Evolutionary conservation across 768 basidiomycete species (phyloP).

Genomic region (Boletus vermiculosoides): DNA sequence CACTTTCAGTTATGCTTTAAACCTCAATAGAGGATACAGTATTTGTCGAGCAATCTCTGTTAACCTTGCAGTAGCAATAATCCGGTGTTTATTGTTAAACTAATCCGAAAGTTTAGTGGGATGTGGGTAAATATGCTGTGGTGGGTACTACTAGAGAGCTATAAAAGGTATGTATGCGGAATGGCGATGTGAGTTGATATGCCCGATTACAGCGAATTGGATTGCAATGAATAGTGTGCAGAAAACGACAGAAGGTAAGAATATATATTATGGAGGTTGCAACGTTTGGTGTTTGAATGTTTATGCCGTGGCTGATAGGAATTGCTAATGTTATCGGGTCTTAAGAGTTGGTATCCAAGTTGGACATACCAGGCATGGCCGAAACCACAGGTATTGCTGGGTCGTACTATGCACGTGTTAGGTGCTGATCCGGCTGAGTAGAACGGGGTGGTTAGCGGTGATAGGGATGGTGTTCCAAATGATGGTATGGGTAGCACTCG

Average conservation of each 20-base stretch:
- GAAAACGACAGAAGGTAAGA: constrained; percentile 1
- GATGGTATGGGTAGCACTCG: constrained; percentile 4
- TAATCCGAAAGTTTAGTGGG: constrained; percentile 3
- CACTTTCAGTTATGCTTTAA: background rate
- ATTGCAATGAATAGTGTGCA: constrained; percentile 8
- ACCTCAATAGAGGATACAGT: constrained; percentile 3
- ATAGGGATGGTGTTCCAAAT: constrained; percentile 24
- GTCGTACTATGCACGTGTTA: constrained; percentile 5
- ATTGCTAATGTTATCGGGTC: constrained; percentile 8
- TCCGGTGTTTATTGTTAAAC: constrained; percentile 16
- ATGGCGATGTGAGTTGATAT: constrained; percentile 6
- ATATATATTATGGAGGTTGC: constrained; percentile 23
- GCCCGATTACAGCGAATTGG: constrained; percentile 13
- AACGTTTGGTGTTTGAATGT: constrained; percentile 1
- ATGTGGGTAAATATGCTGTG: constrained; percentile 15
- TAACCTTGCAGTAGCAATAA: constrained; percentile 3
- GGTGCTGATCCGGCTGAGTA: constrained; percentile 23
- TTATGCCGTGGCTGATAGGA: constrained; percentile 1
- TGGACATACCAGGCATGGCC: constrained; percentile 18
- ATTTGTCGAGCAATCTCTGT: background rate
- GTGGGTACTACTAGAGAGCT: constrained; percentile 15
- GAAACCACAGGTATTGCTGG: constrained; percentile 10
- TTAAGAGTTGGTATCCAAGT: constrained; percentile 10
- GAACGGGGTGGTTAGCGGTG: constrained; percentile 31
- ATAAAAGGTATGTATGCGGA: constrained; percentile 19